Conservation (phyloP, 805 yeast species). For the Isabelozyma pseudorhagii region DNA sequence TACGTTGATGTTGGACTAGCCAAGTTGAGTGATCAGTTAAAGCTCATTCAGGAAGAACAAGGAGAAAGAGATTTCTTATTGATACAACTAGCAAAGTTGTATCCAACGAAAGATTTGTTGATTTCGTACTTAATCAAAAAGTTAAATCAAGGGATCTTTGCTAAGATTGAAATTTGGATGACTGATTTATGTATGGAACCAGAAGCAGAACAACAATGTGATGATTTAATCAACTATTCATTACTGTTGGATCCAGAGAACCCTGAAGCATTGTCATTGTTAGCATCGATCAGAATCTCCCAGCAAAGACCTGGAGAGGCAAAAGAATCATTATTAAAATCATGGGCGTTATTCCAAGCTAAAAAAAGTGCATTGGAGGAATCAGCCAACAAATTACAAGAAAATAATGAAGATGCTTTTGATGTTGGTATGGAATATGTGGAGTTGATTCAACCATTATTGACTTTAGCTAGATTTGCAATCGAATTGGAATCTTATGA, state of each 20-base stretch:
- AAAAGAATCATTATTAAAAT: slow-evolving; percentile 53
- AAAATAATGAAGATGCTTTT: slow-evolving; percentile 33
- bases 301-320: slow-evolving; percentile 81
- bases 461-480: slow-evolving; percentile 69
- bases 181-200: slow-evolving; percentile 95
- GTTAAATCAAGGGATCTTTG: slow-evolving; percentile 72
- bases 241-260: slow-evolving; percentile 56
- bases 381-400: slow-evolving; percentile 21
- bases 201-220: slow-evolving; percentile 81
- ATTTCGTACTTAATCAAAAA: slow-evolving; percentile 46
- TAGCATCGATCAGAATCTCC: slow-evolving; percentile 86
- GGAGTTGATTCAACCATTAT: slow-evolving; percentile 69
- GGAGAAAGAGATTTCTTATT: slow-evolving; percentile 20
- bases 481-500: slow-evolving; percentile 76
- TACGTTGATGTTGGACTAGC: slow-evolving; percentile 62
- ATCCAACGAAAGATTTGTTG: slow-evolving; percentile 19
- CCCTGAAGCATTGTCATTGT: slow-evolving; percentile 78
- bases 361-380: slow-evolving; percentile 51
- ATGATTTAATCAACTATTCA: slow-evolving; percentile 63
- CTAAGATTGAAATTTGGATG: slow-evolving; percentile 95
- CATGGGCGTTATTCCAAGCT: slow-evolving; percentile 68
- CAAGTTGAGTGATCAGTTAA: slow-evolving; percentile 36
- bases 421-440: slow-evolving; percentile 53
- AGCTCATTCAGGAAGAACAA: slow-evolving; percentile 24
- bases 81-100: slow-evolving; percentile 21